Evolutionary conservation across 78 protist species (phyloP).

Genomic region (Dictyostelium discoideum): DNA sequence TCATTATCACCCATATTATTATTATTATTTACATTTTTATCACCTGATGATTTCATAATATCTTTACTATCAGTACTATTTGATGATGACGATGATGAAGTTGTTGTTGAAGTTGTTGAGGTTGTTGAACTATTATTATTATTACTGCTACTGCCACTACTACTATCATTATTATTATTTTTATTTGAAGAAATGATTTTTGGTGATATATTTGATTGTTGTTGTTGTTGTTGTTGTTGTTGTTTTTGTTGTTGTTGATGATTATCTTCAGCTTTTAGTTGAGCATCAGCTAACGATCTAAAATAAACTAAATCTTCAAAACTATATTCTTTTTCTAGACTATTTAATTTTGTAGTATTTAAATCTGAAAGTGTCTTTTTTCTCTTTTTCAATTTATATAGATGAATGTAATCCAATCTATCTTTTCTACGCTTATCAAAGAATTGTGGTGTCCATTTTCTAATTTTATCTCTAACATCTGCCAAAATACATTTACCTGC

Average conservation of each 20-base stretch:
- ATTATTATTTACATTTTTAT: background rate
- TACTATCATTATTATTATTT: background rate
- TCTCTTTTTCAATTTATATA: conserved; percentile 45
- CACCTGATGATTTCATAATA: background rate
- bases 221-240: background rate
- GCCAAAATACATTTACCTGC: background rate
- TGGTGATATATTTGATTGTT: conserved; percentile 9
- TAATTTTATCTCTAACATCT: conserved; percentile 4
- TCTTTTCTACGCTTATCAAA: conserved; percentile 51
- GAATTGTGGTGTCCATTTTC: conserved; percentile 12
- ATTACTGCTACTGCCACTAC: background rate
- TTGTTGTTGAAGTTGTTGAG: background rate
- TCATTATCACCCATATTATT: background rate
- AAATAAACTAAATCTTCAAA: conserved; percentile 72
- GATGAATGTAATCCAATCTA: conserved; percentile 55
- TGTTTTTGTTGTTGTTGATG: background rate
- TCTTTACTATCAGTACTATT: background rate
- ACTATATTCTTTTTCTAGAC: conserved; percentile 44
- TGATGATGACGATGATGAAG: background rate
- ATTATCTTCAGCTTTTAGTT: conserved; percentile 49
- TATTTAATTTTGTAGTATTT: background rate
- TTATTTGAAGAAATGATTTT: background rate
- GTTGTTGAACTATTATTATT: background rate
- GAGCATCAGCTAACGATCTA: conserved; percentile 77
- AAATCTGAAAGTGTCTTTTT: conserved; percentile 33